phyloP scores from a whole-genome alignment of 2,329 filamentous ascomycete genomes.

The Hypoxylon sp. region DNA sequence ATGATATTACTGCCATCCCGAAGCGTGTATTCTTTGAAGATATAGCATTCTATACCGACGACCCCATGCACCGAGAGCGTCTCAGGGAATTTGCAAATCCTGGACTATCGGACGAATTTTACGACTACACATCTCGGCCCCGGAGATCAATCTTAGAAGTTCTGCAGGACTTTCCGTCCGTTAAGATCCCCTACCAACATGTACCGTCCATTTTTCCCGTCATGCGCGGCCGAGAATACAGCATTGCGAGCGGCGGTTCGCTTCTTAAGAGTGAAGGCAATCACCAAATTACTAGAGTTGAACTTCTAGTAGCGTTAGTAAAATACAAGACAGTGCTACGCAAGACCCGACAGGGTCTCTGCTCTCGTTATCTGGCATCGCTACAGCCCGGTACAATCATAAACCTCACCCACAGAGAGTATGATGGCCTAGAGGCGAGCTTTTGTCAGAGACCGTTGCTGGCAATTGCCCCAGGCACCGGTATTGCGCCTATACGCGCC shows the following conservation, averaged over 20 bases:
- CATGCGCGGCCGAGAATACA: conserved; percentile 92
- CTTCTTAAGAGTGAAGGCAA: conserved; percentile 51
- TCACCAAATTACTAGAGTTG: conserved; percentile 65
- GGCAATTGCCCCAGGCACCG: conserved; percentile 87
- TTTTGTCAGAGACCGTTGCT: conserved; percentile 70
- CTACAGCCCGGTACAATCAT: conserved; percentile 73
- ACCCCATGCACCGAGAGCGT: conserved; percentile 82
- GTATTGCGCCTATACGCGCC: conserved; percentile 85
- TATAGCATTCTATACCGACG: conserved; percentile 80
- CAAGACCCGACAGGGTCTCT: conserved; percentile 87
- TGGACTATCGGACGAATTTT: conserved; percentile 89
- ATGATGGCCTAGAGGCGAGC: conserved; percentile 52
- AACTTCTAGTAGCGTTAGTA: conserved; percentile 88
- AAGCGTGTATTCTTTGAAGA: conserved; percentile 87
- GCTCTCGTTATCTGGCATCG: conserved; percentile 85
- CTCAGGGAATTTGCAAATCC: conserved; percentile 87
- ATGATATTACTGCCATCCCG: conserved; percentile 92
- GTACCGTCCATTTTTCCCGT: conserved; percentile 81
- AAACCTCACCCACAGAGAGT: conserved; percentile 65
- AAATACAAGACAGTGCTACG: conserved; percentile 92
- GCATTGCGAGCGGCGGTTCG: conserved; percentile 82
- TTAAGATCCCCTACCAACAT: conserved; percentile 83
- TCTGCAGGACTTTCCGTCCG: conserved; percentile 87
- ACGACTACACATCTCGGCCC: conserved; percentile 93
- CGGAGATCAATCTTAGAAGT: conserved; percentile 93